phyloP scores from a whole-genome alignment of 495 filamentous ascomycete genomes.

The Rostrohypoxylon terebratum region DNA sequence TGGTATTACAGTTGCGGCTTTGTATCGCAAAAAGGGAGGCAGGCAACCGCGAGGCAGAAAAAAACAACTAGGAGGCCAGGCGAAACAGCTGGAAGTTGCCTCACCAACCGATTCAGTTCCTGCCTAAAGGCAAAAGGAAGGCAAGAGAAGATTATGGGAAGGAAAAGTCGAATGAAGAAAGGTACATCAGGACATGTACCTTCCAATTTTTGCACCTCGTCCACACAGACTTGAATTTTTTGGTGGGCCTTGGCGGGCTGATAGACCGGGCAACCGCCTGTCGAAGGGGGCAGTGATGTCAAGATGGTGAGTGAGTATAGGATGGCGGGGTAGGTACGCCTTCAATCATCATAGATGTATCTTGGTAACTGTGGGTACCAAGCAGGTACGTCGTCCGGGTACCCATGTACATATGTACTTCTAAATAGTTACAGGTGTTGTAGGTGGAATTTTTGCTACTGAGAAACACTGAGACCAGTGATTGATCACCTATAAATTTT shows the following conservation, averaged over 20 bases:
- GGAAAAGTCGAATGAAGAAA: conserved; percentile 21
- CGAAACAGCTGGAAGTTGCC: conserved; percentile 23
- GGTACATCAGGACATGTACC: conserved; percentile 10
- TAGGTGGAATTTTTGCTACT: background rate
- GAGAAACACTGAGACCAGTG: background rate
- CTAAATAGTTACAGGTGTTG: background rate
- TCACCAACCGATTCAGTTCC: conserved; percentile 22
- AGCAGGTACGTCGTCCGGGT: background rate
- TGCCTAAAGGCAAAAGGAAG: conserved; percentile 11
- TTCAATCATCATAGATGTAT: background rate
- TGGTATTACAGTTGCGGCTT: background rate
- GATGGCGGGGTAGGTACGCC: conserved; percentile 40
- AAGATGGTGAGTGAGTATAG: conserved; percentile 13
- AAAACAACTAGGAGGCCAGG: background rate
- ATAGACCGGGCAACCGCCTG: conserved; percentile 24
- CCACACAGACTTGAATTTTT: conserved; percentile 1
- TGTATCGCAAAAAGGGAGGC: conserved; percentile 3
- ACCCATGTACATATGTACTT: too few species aligned
- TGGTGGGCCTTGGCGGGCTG: conserved; percentile 30
- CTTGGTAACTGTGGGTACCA: conserved; percentile 3
- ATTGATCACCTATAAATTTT: background rate
- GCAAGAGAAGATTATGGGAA: conserved; percentile 10
- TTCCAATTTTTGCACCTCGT: background rate
- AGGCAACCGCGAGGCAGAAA: conserved; percentile 4
- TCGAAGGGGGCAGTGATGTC: conserved; percentile 34